These are phyloP conservation scores for Amborella trichopoda DNA, from an alignment of 164 flowering plant genomes.

Conservation along the genomic window DNA sequence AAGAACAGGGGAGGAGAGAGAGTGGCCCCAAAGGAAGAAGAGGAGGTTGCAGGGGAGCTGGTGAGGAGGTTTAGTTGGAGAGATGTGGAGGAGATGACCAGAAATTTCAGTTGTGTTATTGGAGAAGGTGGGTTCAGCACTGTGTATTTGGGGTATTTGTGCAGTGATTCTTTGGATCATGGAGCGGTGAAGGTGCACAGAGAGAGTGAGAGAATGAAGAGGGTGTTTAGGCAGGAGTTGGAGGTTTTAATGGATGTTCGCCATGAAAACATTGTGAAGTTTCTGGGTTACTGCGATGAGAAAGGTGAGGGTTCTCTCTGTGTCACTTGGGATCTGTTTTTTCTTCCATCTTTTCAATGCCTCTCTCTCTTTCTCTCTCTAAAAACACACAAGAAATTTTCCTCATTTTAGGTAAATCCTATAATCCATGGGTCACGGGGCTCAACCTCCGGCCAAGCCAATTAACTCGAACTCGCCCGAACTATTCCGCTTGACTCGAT, in stretches of 20 bases:
- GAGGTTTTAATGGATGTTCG: constrained; percentile 30
- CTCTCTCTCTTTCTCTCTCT: too few relatives aligned
- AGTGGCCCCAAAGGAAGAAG: neutral
- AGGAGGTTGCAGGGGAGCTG: neutral
- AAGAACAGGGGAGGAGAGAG: neutral
- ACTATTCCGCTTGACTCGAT: too few relatives aligned
- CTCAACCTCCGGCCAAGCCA: too few relatives aligned
- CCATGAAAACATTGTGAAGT: constrained; percentile 52
- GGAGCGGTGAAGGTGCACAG: constrained; percentile 51
- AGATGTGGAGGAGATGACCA: constrained; percentile 29
- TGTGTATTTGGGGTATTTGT: constrained; percentile 39
- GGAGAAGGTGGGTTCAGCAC: constrained; percentile 76
- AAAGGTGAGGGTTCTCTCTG: too few relatives aligned
- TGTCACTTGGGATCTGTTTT: too few relatives aligned
- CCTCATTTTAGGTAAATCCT: too few relatives aligned
- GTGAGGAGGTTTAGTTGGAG: constrained; percentile 41
- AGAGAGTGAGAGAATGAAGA: constrained; percentile 38
- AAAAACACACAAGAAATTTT: too few relatives aligned
- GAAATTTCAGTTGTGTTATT: constrained; percentile 31
- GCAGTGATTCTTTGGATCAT: constrained; percentile 11
- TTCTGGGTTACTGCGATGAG: constrained; percentile 56
- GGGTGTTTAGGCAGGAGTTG: constrained; percentile 46
- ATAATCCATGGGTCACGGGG: too few relatives aligned
- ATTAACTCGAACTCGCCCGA: too few relatives aligned
- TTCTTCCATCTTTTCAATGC: too few relatives aligned